Base-by-base conservation (phyloP, 768 basidiomycete genomes). In the Crucibulum laeve region DNA sequence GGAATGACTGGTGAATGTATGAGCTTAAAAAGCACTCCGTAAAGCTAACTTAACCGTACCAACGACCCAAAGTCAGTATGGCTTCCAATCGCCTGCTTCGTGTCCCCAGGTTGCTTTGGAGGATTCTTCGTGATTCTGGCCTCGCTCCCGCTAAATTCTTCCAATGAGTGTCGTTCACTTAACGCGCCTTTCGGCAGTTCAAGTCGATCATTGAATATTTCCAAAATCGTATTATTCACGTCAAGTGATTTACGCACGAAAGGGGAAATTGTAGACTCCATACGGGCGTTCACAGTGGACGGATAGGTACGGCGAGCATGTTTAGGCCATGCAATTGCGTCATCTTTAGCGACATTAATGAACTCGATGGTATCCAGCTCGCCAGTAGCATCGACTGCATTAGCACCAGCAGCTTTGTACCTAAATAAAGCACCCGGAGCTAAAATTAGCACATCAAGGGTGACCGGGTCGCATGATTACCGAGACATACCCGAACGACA, bases 31-130 rank as follows among this genome's bases (percentile, higher is more conserved):
- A 8, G 56, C 59, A 34, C 59, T 52, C 1, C 53, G 53, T n/a
- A 52, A 52, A n/a, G n/a, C n/a, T n/a, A n/a, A n/a, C 21, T 18
- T 40, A 22, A 1, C 28, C 74, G 54, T 50, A 82, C 82, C 44
- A 85, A 56, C n/a, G 79, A 80, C 50, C 84, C 82, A 49, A 85
- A 86, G 58, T 85, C 84, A 2, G 83, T 84, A 55, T 87, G 85
- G 1, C 77, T 75, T 15, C 82, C 82, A n/a, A 84, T 56, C 0
- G 68, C 65, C n/a, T 68, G 63, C 36, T 60, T 69, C 4, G 68
- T 61, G 25, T 43, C 67, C 14, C 60, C 56, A 0, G 49, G 51
- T 3, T 61, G 58, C 43, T 56, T 62, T 1, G 69, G 70, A 1
- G 78, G 73, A 23, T 67, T 76, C 53, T 61, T 76, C 48, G 77